Conservation (phyloP, 2,329 filamentous ascomycete species). For the Pseudophaeomoniella oleicola region DNA sequence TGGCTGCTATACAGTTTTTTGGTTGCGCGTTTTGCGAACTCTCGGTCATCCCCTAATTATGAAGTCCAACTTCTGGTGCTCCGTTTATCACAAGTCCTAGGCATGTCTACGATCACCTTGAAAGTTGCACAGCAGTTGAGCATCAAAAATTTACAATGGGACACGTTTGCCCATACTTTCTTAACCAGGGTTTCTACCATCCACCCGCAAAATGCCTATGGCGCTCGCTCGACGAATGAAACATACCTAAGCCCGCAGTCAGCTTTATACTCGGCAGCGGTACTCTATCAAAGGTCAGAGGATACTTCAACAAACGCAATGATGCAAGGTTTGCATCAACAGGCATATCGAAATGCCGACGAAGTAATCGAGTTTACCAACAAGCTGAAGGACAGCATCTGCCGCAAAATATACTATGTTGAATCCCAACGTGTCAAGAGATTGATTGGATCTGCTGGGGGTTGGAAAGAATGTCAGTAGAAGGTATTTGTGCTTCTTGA, state of each 20-base stretch:
- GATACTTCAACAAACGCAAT: slow-evolving; percentile 20
- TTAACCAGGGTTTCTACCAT: slow-evolving; percentile 32
- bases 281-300: slow-evolving; percentile 25
- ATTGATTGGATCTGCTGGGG: slow-evolving; percentile 15
- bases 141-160: slow-evolving; percentile 33
- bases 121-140: neutral
- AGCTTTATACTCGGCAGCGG: slow-evolving; percentile 21
- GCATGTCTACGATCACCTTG: neutral
- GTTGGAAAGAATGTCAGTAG: slow-evolving; percentile 15
- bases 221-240: slow-evolving; percentile 22
- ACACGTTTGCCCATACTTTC: slow-evolving; percentile 31
- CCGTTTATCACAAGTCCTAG: neutral
- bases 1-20: too few relatives aligned
- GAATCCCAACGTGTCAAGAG: slow-evolving; percentile 26
- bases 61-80: neutral
- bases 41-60: neutral
- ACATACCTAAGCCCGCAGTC: slow-evolving; percentile 21
- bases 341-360: slow-evolving; percentile 28
- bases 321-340: slow-evolving; percentile 23
- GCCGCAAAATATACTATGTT: slow-evolving; percentile 26
- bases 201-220: slow-evolving; percentile 26
- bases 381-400: slow-evolving; percentile 23
- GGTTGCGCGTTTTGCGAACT: neutral
- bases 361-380: slow-evolving; percentile 25
- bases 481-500: slow-evolving; percentile 23